Conservation (phyloP, 805 yeast genomes). For the Yarrowia sp. region DNA sequence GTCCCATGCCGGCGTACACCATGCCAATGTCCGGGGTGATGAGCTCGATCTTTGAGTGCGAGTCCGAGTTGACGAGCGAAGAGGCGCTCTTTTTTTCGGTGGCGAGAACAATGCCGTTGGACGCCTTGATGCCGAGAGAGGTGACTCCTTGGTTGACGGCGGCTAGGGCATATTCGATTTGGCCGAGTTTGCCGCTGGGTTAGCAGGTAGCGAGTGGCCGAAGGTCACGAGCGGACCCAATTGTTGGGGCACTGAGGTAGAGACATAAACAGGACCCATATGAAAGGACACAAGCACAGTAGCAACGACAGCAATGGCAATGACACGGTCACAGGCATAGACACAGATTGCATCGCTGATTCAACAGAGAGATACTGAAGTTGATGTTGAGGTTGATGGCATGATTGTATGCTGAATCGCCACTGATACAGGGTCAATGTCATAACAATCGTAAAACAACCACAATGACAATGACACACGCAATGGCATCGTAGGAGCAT, state of each 20-base stretch:
- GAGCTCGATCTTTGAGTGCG: constrained; percentile 71
- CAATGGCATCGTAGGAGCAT: background rate
- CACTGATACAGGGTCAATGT: no score
- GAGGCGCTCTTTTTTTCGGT: constrained; percentile 91
- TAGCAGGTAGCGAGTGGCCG: constrained; percentile 21
- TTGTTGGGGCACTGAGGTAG: background rate
- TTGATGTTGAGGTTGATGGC: no score
- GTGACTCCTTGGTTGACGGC: constrained; percentile 99
- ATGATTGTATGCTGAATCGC: no score
- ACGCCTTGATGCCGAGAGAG: constrained; percentile 88
- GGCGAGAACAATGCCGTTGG: constrained; percentile 94
- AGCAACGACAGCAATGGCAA: no score
- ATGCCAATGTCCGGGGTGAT: constrained; percentile 96
- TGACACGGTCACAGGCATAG: no score
- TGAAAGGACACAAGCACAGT: no score
- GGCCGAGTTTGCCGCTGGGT: constrained; percentile 88
- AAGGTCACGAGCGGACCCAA: no score
- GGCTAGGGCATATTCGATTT: constrained; percentile 94
- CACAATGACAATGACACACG: background rate
- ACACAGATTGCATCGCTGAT: no score
- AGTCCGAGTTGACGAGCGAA: constrained; percentile 68
- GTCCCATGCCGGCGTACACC: constrained; percentile 98
- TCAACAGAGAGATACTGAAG: no score
- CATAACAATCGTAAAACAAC: no score
- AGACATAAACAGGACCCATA: no score